phyloP scores from a whole-genome alignment of 805 yeast genomes.

The Sugiyamaella mastotermitis region DNA sequence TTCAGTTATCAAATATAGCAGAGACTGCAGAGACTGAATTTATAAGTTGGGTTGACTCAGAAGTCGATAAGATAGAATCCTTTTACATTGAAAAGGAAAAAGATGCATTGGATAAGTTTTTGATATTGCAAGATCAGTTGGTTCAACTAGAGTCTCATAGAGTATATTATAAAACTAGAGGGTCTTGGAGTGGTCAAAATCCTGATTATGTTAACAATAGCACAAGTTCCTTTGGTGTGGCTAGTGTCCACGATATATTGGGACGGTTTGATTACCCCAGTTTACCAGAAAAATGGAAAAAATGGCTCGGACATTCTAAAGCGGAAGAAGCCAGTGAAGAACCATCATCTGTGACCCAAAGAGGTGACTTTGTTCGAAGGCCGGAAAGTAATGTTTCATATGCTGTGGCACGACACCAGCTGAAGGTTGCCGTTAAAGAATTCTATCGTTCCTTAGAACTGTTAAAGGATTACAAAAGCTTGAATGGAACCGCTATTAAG shows the following conservation, averaged over 20 bases:
- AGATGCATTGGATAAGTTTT: slow-evolving; percentile 52
- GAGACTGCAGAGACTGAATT: slow-evolving; percentile 44
- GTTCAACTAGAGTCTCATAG: slow-evolving; percentile 53
- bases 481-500: slow-evolving; percentile 84
- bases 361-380: slow-evolving; percentile 44
- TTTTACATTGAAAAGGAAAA: slow-evolving; percentile 60
- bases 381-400: slow-evolving; percentile 43
- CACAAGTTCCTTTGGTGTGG: neutral
- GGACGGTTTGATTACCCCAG: slow-evolving; percentile 19
- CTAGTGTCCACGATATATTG: slow-evolving; percentile 5
- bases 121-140: slow-evolving; percentile 63
- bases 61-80: slow-evolving; percentile 51
- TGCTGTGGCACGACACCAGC: slow-evolving; percentile 56
- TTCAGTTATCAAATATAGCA: slow-evolving; percentile 8
- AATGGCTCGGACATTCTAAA: slow-evolving; percentile 1
- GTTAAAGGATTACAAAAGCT: slow-evolving; percentile 59
- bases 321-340: slow-evolving; percentile 16
- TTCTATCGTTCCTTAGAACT: slow-evolving; percentile 69
- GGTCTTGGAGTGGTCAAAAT: slow-evolving; percentile 3
- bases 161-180: slow-evolving; percentile 4
- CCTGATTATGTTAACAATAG: neutral
- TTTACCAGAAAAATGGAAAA: slow-evolving; percentile 13
- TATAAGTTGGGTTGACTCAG: slow-evolving; percentile 58
- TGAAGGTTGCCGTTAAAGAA: slow-evolving; percentile 64
- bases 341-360: slow-evolving; percentile 31